phyloP scores from a whole-genome alignment of 176 grass and related monocot species.

The Oryza meyeriana region DNA sequence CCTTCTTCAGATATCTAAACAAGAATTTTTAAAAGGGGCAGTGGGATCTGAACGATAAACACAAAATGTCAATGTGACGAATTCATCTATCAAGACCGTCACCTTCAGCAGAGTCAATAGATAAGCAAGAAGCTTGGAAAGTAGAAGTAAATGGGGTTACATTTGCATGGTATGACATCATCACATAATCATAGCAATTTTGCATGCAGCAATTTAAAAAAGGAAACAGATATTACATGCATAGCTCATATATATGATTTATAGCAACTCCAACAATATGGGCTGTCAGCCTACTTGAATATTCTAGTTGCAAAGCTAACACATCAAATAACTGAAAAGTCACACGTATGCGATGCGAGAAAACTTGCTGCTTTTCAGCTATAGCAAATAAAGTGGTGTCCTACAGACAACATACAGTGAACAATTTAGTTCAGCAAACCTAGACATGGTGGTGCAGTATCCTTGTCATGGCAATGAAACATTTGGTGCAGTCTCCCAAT shows the following conservation, averaged over 20 bases:
- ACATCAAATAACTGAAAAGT: conserved; percentile 18
- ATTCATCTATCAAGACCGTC: conserved; percentile 12
- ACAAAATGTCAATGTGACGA: conserved; percentile 3
- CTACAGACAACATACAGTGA: conserved; percentile 40
- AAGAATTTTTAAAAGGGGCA: neutral
- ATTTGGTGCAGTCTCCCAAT: conserved; percentile 48
- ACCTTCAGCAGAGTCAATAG: conserved; percentile 4
- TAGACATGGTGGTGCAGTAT: conserved; percentile 53
- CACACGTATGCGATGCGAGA: neutral
- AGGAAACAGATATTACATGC: neutral
- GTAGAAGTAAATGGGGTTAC: neutral
- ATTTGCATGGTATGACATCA: conserved; percentile 21
- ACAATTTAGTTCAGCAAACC: conserved; percentile 55
- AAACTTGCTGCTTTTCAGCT: conserved; percentile 2
- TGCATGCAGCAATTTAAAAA: neutral
- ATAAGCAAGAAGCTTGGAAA: neutral
- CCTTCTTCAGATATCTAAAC: neutral
- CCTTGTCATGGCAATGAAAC: conserved; percentile 48
- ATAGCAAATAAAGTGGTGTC: conserved; percentile 27
- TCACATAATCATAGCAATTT: conserved; percentile 24
- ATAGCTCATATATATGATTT: neutral
- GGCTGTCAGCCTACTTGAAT: neutral
- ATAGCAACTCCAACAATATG: neutral
- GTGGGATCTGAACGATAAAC: neutral
- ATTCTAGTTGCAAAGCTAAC: conserved; percentile 1